Conservation (phyloP, 495 filamentous ascomycete genomes). For the Parathielavia appendiculata region DNA sequence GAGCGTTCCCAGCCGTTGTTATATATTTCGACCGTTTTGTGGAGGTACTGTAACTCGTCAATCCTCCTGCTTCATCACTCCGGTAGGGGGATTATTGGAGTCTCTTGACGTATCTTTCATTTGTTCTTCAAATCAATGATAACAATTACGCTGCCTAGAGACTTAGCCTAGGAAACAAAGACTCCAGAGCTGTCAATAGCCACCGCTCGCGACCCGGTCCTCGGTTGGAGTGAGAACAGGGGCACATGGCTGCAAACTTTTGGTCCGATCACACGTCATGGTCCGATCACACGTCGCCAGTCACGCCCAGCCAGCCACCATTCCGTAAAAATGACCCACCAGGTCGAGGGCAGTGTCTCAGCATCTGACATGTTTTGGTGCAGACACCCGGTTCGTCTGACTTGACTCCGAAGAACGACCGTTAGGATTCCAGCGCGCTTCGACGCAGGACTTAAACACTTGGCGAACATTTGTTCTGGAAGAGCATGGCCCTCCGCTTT, state of each 20-base stretch:
- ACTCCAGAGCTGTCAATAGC: neutral
- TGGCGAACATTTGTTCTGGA: too few species aligned
- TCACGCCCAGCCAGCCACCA: conserved; percentile 16
- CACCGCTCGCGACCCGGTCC: neutral
- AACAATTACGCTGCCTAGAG: too few species aligned
- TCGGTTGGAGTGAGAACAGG: conserved; percentile 2
- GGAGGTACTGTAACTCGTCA: too few species aligned
- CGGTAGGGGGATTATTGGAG: too few species aligned
- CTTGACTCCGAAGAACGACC: conserved; percentile 18
- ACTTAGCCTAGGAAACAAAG: too few species aligned
- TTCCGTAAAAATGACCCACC: conserved; percentile 7
- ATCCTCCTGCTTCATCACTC: neutral
- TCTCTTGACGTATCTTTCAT: too few species aligned
- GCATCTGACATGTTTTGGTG: neutral
- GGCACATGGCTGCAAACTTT: conserved; percentile 12
- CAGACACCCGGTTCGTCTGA: conserved; percentile 7
- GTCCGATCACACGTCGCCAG: conserved; percentile 2
- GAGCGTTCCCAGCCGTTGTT: too few species aligned
- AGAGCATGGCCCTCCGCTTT: too few species aligned
- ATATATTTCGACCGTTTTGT: too few species aligned
- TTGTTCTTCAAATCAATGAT: neutral
- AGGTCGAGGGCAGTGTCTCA: conserved; percentile 8
- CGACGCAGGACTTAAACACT: neutral
- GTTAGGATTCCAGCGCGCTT: conserved; percentile 6
- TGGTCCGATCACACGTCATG: too few species aligned